phyloP scores from a whole-genome alignment of 75 land plant genomes.

The Sequoiadendron giganteum region DNA sequence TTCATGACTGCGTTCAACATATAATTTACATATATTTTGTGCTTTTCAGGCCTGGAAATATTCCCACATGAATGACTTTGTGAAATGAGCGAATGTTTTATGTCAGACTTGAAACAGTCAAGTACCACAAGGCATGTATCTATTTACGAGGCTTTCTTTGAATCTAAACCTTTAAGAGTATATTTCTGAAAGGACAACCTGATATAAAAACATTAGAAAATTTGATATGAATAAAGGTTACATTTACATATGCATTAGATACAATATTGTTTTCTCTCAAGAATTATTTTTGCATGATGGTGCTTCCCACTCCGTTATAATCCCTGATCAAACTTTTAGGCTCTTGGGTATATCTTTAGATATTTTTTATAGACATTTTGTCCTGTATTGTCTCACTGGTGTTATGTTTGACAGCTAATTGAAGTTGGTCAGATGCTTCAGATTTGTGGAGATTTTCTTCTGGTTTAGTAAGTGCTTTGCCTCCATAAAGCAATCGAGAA shows the following conservation, averaged over 20 bases:
- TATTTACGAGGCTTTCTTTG: not conserved
- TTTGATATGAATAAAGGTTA: not conserved
- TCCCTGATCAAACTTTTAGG: not conserved
- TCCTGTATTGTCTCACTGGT: not conserved
- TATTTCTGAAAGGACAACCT: not conserved
- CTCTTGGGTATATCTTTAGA: not conserved
- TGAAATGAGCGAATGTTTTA: slow-evolving; percentile 2
- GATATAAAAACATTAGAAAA: not conserved
- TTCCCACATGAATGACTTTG: slow-evolving; percentile 10
- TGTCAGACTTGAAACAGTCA: not conserved
- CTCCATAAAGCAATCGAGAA: not conserved
- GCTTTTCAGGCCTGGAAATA: slow-evolving; percentile 9
- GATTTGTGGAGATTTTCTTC: not conserved
- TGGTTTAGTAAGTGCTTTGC: not conserved
- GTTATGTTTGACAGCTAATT: not conserved
- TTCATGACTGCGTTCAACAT: not conserved
- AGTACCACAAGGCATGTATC: not conserved
- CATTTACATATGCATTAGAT: not conserved
- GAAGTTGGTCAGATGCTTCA: not conserved
- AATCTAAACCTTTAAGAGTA: not conserved
- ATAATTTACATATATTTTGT: not conserved
- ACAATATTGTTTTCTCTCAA: not conserved
- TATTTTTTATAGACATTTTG: not conserved
- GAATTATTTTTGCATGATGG: not conserved
- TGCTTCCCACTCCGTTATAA: not conserved